Evolutionary conservation across 495 filamentous ascomycete species (phyloP).

Genomic region (Cryomyces minteri): DNA sequence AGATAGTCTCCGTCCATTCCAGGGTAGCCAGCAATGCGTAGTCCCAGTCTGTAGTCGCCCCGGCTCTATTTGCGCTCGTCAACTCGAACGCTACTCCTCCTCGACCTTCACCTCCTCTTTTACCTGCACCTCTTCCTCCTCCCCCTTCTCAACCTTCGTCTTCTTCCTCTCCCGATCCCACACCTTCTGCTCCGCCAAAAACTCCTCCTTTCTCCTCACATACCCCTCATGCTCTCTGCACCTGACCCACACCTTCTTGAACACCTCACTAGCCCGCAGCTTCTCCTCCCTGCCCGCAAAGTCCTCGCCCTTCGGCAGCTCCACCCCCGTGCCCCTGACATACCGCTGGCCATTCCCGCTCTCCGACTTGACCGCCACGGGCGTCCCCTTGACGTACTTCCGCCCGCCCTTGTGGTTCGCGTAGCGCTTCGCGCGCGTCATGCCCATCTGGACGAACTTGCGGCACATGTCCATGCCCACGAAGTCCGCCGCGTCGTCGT

Average conservation of each 20-base stretch:
- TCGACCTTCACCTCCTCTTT: background rate
- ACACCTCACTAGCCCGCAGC: slow-evolving; percentile 16
- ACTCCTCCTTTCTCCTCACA: slow-evolving; percentile 19
- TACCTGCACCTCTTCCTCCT: background rate
- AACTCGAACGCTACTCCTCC: slow-evolving; percentile 5
- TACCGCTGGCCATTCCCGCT: background rate
- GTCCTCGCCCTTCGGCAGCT: slow-evolving; percentile 11
- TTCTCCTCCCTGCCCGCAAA: slow-evolving; percentile 17
- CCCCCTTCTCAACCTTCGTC: background rate
- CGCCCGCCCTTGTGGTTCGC: slow-evolving; percentile 30
- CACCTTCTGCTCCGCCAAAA: slow-evolving; percentile 21
- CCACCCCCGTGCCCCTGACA: background rate
- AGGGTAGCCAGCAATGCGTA: too few species aligned
- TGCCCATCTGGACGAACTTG: slow-evolving; percentile 38
- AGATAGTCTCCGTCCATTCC: background rate
- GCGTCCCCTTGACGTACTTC: slow-evolving; percentile 22
- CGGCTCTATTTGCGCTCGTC: background rate
- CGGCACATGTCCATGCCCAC: slow-evolving; percentile 34
- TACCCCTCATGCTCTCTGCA: slow-evolving; percentile 25
- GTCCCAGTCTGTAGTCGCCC: too few species aligned
- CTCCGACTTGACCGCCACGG: too few species aligned
- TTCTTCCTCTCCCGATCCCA: slow-evolving; percentile 16
- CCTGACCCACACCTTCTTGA: slow-evolving; percentile 23
- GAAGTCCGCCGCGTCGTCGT: slow-evolving; percentile 25
- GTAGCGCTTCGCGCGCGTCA: slow-evolving; percentile 31